Conservation (phyloP, 1,284 basidiomycete species). For the Bondarzewia mesenterica region DNA sequence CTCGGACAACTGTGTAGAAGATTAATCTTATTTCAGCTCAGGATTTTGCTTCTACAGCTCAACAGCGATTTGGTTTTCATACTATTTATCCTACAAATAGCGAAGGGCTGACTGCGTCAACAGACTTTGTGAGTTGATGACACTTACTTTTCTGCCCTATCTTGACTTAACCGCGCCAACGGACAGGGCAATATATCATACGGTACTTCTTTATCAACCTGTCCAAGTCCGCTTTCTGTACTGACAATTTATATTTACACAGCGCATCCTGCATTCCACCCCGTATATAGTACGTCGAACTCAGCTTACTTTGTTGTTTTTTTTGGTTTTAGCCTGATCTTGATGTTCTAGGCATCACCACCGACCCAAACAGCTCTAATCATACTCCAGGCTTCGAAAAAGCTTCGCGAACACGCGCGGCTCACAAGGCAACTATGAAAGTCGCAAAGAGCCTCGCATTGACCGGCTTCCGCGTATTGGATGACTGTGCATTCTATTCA, state of each 20-base stretch:
- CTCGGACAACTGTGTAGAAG: background rate
- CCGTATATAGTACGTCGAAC: constrained; percentile 40
- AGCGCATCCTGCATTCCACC: constrained; percentile 62
- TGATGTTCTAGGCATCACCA: constrained; percentile 50
- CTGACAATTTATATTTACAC: constrained; percentile 9
- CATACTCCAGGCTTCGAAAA: constrained; percentile 59
- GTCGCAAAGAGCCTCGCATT: constrained; percentile 55
- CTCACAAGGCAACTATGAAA: constrained; percentile 51
- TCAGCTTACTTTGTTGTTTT: background rate
- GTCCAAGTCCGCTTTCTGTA: background rate
- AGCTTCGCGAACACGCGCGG: constrained; percentile 49
- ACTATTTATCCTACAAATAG: too few species aligned
- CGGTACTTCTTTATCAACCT: constrained; percentile 27
- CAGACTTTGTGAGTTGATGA: constrained; percentile 14
- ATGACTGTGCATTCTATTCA: constrained; percentile 48
- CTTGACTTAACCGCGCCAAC: background rate
- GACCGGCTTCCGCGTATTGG: constrained; percentile 48
- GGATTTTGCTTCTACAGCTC: constrained; percentile 2
- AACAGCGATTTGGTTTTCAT: constrained; percentile 11
- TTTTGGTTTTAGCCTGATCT: constrained; percentile 4
- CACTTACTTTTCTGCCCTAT: background rate
- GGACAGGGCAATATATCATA: constrained; percentile 63
- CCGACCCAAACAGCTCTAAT: constrained; percentile 51
- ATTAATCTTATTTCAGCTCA: background rate
- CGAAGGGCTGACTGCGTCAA: constrained; percentile 12